These are phyloP conservation scores for Suhomyces ambrosiae DNA, from an alignment of 1,139 yeast genomes.

Conservation along the genomic window DNA sequence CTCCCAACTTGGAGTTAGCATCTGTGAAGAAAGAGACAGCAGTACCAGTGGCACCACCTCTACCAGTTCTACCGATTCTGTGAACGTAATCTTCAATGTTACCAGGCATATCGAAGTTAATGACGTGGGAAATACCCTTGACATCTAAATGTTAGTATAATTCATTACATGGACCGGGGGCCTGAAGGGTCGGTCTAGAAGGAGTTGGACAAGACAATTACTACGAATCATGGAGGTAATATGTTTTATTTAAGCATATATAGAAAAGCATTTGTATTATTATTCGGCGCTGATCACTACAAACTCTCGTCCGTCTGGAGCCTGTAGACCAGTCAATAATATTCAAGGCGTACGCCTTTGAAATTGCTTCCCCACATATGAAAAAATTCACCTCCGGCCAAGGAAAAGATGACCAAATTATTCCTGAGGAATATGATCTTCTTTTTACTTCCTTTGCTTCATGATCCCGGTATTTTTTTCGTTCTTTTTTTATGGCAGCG, in stretches of 20 bases:
- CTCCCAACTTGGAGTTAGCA: constrained; percentile 84
- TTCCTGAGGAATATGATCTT: constrained; percentile 8
- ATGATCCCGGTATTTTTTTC: constrained; percentile 10
- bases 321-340: constrained; percentile 11
- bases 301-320: constrained; percentile 2
- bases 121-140: constrained; percentile 91
- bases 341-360: constrained; percentile 5
- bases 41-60: constrained; percentile 96
- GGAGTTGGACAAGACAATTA: constrained; percentile 9
- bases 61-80: constrained; percentile 97
- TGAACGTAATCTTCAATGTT: constrained; percentile 97
- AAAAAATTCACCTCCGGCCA: constrained; percentile 16
- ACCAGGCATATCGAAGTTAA: constrained; percentile 97
- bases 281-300: constrained; percentile 12
- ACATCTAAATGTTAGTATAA: constrained; percentile 70
- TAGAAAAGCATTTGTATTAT: constrained; percentile 18
- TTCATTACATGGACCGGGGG: neutral
- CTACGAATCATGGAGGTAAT: constrained; percentile 13
- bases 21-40: constrained; percentile 94
- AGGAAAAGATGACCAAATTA: constrained; percentile 4
- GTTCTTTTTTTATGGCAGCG: constrained; percentile 4
- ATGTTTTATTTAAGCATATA: constrained; percentile 17
- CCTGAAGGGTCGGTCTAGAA: constrained; percentile 1
- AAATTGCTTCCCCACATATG: constrained; percentile 20
- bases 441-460: constrained; percentile 11